phyloP scores from a whole-genome alignment of 306 rosid species.

The Ormosia emarginata region DNA sequence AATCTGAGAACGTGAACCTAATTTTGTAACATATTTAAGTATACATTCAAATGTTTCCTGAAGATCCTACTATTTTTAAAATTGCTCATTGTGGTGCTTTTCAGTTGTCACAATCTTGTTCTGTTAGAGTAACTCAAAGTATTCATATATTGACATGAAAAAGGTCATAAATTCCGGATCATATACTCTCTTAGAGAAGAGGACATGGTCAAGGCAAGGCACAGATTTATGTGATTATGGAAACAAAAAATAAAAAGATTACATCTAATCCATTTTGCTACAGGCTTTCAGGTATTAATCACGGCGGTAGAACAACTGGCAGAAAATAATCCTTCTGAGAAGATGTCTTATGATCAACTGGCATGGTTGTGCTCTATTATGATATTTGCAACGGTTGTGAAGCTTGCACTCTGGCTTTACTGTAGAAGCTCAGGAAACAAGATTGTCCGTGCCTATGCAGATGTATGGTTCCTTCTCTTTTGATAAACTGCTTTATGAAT shows the following conservation, averaged over 20 bases:
- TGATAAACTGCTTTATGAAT: constrained; percentile 2
- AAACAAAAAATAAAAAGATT: neutral
- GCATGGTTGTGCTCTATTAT: constrained; percentile 71
- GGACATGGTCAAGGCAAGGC: neutral
- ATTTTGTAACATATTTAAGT: neutral
- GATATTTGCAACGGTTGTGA: constrained; percentile 72
- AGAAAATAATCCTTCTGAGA: constrained; percentile 39
- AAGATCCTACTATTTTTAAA: neutral
- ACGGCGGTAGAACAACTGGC: constrained; percentile 65
- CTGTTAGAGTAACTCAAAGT: neutral
- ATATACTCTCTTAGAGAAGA: neutral
- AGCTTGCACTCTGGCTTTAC: constrained; percentile 82
- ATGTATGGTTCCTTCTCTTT: constrained; percentile 41
- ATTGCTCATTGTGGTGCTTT: neutral
- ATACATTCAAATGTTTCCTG: neutral
- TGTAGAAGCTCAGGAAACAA: constrained; percentile 77
- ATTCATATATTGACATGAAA: neutral
- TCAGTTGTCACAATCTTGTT: neutral
- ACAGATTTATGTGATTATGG: neutral
- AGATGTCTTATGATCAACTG: constrained; percentile 54
- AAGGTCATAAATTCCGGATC: neutral
- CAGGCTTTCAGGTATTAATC: constrained; percentile 91
- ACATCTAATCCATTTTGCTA: constrained; percentile 7
- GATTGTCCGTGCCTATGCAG: constrained; percentile 87
- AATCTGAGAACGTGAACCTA: constrained; percentile 1